Evolutionary conservation across 2,329 filamentous ascomycete species (phyloP), one percentile per base, ranked within the genome.

Genomic region (Escovopsis sp.): DNA sequence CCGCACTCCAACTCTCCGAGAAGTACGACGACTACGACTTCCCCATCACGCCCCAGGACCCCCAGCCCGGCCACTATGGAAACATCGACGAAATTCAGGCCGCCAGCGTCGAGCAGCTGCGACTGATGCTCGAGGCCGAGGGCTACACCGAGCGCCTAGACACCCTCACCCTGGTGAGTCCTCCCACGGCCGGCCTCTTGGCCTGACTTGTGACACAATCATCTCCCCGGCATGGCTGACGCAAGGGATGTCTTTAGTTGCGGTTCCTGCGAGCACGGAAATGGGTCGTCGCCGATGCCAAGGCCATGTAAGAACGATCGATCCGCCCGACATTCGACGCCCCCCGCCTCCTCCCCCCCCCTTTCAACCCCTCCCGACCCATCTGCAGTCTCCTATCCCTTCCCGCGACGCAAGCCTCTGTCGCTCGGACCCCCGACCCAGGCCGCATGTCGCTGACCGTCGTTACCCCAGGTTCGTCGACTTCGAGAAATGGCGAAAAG

Each of bases 1-100:
- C 21, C 21, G 56, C 53, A 51, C 63, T 74, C 62, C 63, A 73
- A 56, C 55, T 85, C 50, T 78, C 93, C 61, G 70, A 83, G 57
- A 94, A 94, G 65, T 93, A 96, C 68, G 90, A 96, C 65, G 60
- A 92, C 66, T 96, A 90, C 62, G 87, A 94, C 61, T 96, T 74
- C 66, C 90, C 90, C 43, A 84, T 78, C 44, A 79, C 72, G 43
- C 75, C 84, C 32, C 72, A 81, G 37, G 72, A 74, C 47, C 57
- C 70, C 32, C 72, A 78, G 54, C 65, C 67, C 49, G 90, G 90
- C 45, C 86, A 94, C 59, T 79, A 88, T 42, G 90, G 90, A 55
- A 75, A 92, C 60, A 80, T 92, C 50, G 90, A 79, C 37, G 68
- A 75, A 39, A 72, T 82, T 58, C 86, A 96, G 66, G 81, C 94